These are phyloP conservation scores for Nitzschia sp. DNA, from an alignment of 108 stramenopile species.

Conservation along the genomic window DNA sequence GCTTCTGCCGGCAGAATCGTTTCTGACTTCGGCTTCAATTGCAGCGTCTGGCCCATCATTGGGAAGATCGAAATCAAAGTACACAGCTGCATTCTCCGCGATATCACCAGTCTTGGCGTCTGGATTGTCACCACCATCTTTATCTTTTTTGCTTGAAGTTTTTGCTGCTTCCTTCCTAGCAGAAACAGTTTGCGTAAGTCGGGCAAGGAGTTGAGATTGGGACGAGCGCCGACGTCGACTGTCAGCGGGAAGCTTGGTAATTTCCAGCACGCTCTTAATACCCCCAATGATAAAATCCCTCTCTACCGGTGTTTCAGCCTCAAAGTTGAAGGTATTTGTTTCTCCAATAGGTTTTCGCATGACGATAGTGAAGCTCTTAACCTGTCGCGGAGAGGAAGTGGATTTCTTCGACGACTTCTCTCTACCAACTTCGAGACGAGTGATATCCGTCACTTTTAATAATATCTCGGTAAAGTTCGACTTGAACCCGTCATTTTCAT, in stretches of 20 bases:
- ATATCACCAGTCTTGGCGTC: not conserved
- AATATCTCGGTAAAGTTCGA: conserved; percentile 22
- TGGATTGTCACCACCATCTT: not conserved
- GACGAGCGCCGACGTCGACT: not conserved
- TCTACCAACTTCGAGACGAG: conserved; percentile 21
- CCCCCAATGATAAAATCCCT: conserved; percentile 24
- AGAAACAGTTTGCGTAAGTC: not conserved
- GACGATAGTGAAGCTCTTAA: conserved; percentile 24
- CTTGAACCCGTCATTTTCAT: conserved; percentile 30
- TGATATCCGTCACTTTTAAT: conserved; percentile 29
- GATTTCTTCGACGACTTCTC: not conserved
- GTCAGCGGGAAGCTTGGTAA: conserved; percentile 3
- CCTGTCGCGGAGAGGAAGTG: not conserved
- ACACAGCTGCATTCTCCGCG: not conserved
- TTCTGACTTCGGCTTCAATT: conserved; percentile 1
- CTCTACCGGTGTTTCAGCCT: conserved; percentile 28
- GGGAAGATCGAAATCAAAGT: conserved; percentile 15
- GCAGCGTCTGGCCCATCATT: conserved; percentile 7
- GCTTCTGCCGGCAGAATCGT: not conserved
- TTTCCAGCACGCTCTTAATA: conserved; percentile 28
- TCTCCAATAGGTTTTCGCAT: conserved; percentile 17
- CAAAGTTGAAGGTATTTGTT: conserved; percentile 29
- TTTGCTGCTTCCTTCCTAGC: not conserved
- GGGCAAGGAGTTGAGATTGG: not conserved
- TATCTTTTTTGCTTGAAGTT: not conserved